Conservation (phyloP, 257 asterid species). For the Lavandula angustifolia region DNA sequence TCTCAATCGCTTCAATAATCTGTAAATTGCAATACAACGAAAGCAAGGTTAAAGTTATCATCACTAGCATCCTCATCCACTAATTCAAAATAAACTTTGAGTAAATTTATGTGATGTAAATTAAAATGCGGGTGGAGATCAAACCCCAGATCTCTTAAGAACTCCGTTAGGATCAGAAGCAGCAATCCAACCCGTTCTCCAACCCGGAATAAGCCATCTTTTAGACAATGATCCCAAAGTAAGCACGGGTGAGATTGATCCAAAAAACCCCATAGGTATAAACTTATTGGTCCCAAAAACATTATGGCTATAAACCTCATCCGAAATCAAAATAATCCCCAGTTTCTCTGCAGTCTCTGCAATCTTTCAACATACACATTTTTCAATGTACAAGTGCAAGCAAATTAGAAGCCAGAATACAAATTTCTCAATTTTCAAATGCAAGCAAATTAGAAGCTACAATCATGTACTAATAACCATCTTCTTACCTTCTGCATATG, state of each 20-base stretch:
- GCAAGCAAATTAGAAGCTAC: too few species aligned
- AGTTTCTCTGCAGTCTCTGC: conserved; percentile 60
- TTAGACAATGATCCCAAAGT: conserved; percentile 69
- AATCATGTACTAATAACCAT: neutral
- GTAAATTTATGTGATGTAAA: too few species aligned
- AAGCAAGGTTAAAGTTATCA: neutral
- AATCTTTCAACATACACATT: conserved; percentile 37
- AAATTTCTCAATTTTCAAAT: neutral
- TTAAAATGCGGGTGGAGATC: conserved; percentile 7
- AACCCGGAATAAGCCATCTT: conserved; percentile 79
- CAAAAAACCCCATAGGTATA: conserved; percentile 59
- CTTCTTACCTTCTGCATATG: conserved; percentile 60
- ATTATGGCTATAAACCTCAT: conserved; percentile 67
- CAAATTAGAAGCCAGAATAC: neutral
- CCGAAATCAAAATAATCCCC: conserved; percentile 65
- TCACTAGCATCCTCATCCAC: neutral
- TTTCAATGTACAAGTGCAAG: too few species aligned
- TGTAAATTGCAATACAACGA: conserved; percentile 37
- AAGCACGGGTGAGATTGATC: conserved; percentile 51
- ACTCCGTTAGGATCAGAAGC: conserved; percentile 56
- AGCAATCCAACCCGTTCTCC: conserved; percentile 79
- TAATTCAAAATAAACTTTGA: neutral
- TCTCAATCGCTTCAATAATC: conserved; percentile 54
- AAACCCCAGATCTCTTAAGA: conserved; percentile 59
- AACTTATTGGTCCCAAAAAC: conserved; percentile 51